Conservation (phyloP, 139 green algal species). For the Spirogloea muscicola region DNA sequence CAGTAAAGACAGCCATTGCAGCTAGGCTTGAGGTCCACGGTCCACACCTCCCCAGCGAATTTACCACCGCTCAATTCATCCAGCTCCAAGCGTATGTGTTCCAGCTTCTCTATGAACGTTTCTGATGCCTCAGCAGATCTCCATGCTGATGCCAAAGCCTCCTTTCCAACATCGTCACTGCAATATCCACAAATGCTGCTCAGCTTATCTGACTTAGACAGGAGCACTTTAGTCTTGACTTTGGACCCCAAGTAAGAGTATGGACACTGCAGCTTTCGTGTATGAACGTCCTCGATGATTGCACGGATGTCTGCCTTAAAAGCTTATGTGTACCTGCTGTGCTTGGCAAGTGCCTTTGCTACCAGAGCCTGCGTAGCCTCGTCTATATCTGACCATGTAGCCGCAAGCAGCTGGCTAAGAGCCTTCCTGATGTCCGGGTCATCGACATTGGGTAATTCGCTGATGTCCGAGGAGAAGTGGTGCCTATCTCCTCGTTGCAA, state of each 20-base stretch:
- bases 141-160: slow-evolving; percentile 12
- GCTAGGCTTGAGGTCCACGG: no score
- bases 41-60: slow-evolving; percentile 26
- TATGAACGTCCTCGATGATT: no score
- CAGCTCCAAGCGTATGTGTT: slow-evolving; percentile 19
- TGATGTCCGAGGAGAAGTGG: no score
- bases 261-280: no score
- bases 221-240: no score
- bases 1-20: no score
- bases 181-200: no score
- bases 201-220: no score
- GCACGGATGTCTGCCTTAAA: no score
- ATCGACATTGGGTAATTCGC: slow-evolving; percentile 2
- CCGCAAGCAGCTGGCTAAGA: slow-evolving; percentile 8
- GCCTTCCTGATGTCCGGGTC: background rate
- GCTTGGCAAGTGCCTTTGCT: background rate
- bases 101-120: slow-evolving; percentile 41
- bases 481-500: no score
- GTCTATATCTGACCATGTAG: slow-evolving; percentile 3
- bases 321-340: no score
- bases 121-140: slow-evolving; percentile 26
- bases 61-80: slow-evolving; percentile 24
- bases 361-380: background rate
- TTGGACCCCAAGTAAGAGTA: no score
- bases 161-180: slow-evolving; percentile 21